Conservation (phyloP, 345 rosid genomes). For the Citrus medica region DNA sequence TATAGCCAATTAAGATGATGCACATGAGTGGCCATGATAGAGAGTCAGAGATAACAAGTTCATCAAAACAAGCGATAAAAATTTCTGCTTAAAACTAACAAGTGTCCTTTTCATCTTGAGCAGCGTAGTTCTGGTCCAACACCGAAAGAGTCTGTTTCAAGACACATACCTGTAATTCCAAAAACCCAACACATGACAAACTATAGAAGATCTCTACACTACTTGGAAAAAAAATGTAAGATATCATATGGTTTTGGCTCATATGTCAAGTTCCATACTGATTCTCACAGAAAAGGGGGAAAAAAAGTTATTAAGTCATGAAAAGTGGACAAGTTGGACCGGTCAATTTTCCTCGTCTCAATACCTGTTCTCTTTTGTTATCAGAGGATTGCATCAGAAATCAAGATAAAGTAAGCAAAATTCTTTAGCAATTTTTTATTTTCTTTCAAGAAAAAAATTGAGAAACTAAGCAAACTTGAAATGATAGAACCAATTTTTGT, state of each 20-base stretch:
- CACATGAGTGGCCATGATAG: background rate
- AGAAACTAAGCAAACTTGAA: background rate
- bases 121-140: conserved; percentile 73
- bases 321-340: background rate
- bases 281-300: background rate
- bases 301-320: background rate
- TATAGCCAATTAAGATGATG: background rate
- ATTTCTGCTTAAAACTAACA: conserved; percentile 34
- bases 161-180: conserved; percentile 51
- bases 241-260: background rate
- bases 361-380: background rate
- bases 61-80: background rate
- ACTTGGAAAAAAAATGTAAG: background rate
- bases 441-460: too few species aligned
- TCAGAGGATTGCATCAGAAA: background rate
- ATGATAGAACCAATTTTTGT: background rate
- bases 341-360: background rate
- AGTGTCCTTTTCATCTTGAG: conserved; percentile 69
- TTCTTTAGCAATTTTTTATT: too few species aligned
- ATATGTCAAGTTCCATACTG: background rate
- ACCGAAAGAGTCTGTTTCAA: conserved; percentile 50
- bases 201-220: background rate
- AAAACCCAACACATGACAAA: background rate
- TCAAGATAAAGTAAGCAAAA: background rate
- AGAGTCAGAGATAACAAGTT: background rate